Conservation (phyloP, 2,329 filamentous ascomycete species). For the Colletotrichum sp. region DNA sequence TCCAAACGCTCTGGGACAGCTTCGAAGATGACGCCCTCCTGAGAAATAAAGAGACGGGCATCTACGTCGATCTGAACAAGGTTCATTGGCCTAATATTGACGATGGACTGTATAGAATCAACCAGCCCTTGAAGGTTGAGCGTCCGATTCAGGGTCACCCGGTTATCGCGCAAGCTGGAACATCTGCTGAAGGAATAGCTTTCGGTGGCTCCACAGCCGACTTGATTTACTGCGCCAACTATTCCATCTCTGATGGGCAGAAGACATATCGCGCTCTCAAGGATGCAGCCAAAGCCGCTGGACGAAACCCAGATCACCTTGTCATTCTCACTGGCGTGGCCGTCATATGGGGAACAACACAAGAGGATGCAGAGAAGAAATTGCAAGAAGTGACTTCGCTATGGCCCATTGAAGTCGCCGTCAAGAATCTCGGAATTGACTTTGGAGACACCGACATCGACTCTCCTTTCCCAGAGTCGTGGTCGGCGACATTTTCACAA, state of each 20-base stretch:
- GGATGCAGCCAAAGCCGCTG: neutral
- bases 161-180: conserved; percentile 13
- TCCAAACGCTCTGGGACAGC: neutral
- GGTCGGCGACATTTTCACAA: neutral
- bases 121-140: conserved; percentile 9
- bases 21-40: neutral
- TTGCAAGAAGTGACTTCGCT: neutral
- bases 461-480: neutral
- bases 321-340: neutral
- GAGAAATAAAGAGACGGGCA: neutral
- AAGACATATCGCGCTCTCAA: conserved; percentile 7
- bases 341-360: neutral
- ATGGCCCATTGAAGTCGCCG: neutral
- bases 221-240: conserved; percentile 17
- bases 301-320: neutral
- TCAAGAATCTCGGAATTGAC: neutral
- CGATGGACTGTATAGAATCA: neutral
- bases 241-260: conserved; percentile 12
- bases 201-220: neutral
- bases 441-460: neutral
- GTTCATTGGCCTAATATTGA: conserved; percentile 3
- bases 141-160: conserved; percentile 5
- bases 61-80: neutral
- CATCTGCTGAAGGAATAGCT: neutral
- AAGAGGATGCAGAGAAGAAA: neutral